Evolutionary conservation across 331 rosid species (phyloP).

Genomic region (Cydonia oblonga): DNA sequence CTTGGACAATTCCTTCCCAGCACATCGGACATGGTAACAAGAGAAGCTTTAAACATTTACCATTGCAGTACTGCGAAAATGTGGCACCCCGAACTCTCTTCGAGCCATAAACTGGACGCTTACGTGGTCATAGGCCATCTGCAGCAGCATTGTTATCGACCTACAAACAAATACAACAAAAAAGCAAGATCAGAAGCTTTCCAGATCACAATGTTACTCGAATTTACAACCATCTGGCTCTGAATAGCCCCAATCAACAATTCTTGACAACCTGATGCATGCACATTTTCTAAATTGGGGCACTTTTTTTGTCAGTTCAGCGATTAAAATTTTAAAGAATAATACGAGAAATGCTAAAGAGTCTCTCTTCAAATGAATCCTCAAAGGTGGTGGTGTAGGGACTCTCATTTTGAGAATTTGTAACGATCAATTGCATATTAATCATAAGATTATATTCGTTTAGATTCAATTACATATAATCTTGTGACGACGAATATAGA

Average conservation of each 20-base stretch:
- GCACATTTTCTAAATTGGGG: constrained; percentile 57
- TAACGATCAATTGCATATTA: too few species aligned
- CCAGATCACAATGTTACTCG: too few species aligned
- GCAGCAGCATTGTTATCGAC: constrained; percentile 26
- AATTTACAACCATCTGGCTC: background rate
- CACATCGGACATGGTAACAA: constrained; percentile 41
- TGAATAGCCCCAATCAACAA: constrained; percentile 46
- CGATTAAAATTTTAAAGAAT: too few species aligned
- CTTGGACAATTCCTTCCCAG: constrained; percentile 67
- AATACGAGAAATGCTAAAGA: too few species aligned
- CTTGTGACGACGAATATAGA: too few species aligned
- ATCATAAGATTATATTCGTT: too few species aligned
- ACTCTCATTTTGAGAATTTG: too few species aligned
- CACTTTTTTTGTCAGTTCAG: background rate
- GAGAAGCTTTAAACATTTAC: constrained; percentile 9
- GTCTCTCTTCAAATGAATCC: too few species aligned
- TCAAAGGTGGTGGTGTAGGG: too few species aligned
- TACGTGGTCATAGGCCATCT: constrained; percentile 51
- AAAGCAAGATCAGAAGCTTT: background rate
- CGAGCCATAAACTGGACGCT: constrained; percentile 82
- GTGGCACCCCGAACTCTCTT: constrained; percentile 72
- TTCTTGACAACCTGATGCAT: constrained; percentile 67
- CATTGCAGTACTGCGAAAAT: constrained; percentile 28
- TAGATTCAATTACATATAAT: too few species aligned
- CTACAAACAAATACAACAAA: constrained; percentile 25